A percentile compares a stretch with the other conserved stretches of the same genome.
Evolutionary conservation across 140 eudicot genomes (phyloP).

Genomic region (Erigeron philadelphicus): DNA sequence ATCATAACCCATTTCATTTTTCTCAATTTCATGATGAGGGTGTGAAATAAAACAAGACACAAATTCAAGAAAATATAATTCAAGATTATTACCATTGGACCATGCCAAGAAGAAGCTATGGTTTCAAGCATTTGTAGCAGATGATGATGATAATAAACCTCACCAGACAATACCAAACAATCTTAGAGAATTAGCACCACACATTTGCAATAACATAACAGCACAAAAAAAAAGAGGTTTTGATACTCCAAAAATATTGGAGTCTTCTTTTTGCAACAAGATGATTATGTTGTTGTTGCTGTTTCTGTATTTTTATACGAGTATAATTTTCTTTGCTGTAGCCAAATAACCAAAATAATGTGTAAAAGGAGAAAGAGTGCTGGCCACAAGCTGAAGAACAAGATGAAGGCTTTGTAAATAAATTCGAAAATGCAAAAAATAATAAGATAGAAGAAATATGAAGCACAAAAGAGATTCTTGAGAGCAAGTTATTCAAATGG

Average conservation of each 20-base stretch:
- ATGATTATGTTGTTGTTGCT: constrained; percentile 17
- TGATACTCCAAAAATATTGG: background rate
- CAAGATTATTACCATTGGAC: constrained; percentile 35
- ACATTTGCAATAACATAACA: constrained; percentile 17
- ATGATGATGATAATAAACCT: constrained; percentile 17
- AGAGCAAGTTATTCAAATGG: background rate
- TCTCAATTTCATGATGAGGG: constrained; percentile 10
- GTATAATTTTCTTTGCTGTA: background rate
- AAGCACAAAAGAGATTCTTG: constrained; percentile 11
- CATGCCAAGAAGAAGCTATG: constrained; percentile 30
- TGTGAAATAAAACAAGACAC: background rate
- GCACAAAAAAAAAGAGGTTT: background rate
- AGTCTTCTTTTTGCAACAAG: background rate
- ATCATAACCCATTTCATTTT: background rate
- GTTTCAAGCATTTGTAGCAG: constrained; percentile 43
- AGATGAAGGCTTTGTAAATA: constrained; percentile 12
- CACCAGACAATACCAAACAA: constrained; percentile 20
- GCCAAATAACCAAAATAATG: constrained; percentile 11
- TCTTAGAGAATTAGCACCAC: constrained; percentile 16
- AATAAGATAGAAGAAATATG: background rate
- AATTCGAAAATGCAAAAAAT: background rate
- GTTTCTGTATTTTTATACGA: too few relatives aligned
- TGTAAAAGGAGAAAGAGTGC: constrained; percentile 25
- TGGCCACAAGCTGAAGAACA: constrained; percentile 40
- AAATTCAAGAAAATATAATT: too few relatives aligned